A percentile compares a stretch with the other conserved stretches of the same genome.
Conservation (phyloP, 192 early-diverging fungal species). For the Helicostylum pulchrum region DNA sequence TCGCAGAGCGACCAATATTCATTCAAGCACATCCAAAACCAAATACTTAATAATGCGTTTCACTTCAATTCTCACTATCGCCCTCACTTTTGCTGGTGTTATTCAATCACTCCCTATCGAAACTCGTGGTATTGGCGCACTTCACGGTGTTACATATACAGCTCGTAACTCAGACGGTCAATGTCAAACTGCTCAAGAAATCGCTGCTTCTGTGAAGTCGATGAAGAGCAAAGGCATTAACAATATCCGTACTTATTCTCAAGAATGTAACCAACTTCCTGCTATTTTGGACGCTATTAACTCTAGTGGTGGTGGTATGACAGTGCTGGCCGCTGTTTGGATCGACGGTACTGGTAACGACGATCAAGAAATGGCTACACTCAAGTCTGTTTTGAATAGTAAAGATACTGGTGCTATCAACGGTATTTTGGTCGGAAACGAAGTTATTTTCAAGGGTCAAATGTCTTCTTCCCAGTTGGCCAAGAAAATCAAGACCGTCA, state of each 20-base stretch:
- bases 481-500: slow-evolving; percentile 27
- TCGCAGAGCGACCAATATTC: background rate
- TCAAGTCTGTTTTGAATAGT: background rate
- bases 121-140: background rate
- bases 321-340: slow-evolving; percentile 33
- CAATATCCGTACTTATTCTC: slow-evolving; percentile 34
- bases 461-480: slow-evolving; percentile 14
- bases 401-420: slow-evolving; percentile 2
- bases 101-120: slow-evolving; percentile 12
- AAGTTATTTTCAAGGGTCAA: slow-evolving; percentile 15
- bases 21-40: background rate
- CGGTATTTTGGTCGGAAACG: slow-evolving; percentile 29
- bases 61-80: slow-evolving; percentile 12
- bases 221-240: slow-evolving; percentile 26
- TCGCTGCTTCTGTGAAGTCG: background rate
- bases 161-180: slow-evolving; percentile 19
- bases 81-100: slow-evolving; percentile 9
- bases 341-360: slow-evolving; percentile 22
- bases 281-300: slow-evolving; percentile 25
- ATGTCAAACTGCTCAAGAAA: slow-evolving; percentile 13
- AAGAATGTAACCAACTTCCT: slow-evolving; percentile 32
- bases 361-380: slow-evolving; percentile 19
- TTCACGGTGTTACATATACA: slow-evolving; percentile 24
- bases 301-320: slow-evolving; percentile 17
- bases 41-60: slow-evolving; percentile 7